A percentile compares a stretch with the other conserved stretches of the same genome.
These are phyloP conservation scores for Daldinia sp. DNA, from an alignment of 2,329 filamentous ascomycete genomes.

Conservation along the genomic window DNA sequence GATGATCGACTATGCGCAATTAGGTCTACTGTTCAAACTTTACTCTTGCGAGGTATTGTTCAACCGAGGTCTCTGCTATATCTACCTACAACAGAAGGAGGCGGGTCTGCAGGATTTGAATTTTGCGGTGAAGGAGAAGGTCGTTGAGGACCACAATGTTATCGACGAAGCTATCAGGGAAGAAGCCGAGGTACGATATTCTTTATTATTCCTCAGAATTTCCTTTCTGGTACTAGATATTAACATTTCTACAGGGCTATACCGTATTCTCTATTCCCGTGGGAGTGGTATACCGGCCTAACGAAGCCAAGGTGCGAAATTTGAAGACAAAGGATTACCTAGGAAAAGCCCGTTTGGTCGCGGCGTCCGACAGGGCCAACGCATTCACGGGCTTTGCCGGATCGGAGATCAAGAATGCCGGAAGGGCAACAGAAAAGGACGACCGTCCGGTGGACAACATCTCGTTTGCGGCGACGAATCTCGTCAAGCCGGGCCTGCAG, in stretches of 20 bases:
- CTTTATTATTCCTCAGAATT: not conserved
- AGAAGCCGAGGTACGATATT: slow-evolving; percentile 80
- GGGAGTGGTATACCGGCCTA: slow-evolving; percentile 93
- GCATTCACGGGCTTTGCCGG: slow-evolving; percentile 86
- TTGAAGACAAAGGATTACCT: slow-evolving; percentile 98
- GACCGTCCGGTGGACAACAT: slow-evolving; percentile 86
- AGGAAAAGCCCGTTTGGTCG: slow-evolving; percentile 93
- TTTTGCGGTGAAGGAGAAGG: slow-evolving; percentile 94
- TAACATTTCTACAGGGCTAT: slow-evolving; percentile 77
- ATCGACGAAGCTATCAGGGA: slow-evolving; percentile 97
- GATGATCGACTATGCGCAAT: slow-evolving; percentile 96
- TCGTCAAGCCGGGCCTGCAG: slow-evolving; percentile 86
- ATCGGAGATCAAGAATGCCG: slow-evolving; percentile 79
- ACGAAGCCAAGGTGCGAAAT: slow-evolving; percentile 98
- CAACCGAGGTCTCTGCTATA: slow-evolving; percentile 96
- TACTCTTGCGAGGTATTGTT: slow-evolving; percentile 98
- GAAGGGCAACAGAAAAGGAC: slow-evolving; percentile 71
- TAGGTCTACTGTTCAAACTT: slow-evolving; percentile 94
- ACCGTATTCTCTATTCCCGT: slow-evolving; percentile 99
- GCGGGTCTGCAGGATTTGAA: slow-evolving; percentile 90
- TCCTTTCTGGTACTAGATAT: slow-evolving; percentile 9
- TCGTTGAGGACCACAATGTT: slow-evolving; percentile 95
- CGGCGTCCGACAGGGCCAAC: slow-evolving; percentile 83
- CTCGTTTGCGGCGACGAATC: slow-evolving; percentile 91
- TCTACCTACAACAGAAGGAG: slow-evolving; percentile 93